A percentile compares a stretch with the other conserved stretches of the same genome.
These are phyloP conservation scores for Teratosphaeria gauchensis DNA, from an alignment of 2,329 filamentous ascomycete species.

Conservation along the genomic window DNA sequence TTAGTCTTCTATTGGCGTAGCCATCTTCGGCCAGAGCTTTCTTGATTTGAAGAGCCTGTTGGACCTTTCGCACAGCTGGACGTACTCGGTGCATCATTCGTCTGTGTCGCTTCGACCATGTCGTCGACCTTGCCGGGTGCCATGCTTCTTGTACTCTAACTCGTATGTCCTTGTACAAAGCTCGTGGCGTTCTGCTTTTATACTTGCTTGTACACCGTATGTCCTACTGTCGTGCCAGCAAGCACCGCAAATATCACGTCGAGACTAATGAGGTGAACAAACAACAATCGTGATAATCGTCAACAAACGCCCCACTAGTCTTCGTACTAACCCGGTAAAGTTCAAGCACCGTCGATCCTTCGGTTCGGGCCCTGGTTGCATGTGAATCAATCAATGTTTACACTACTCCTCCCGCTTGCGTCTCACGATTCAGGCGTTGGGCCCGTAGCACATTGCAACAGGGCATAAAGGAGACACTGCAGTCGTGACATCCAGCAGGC, in stretches of 20 bases:
- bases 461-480: background rate
- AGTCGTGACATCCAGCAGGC: too few species aligned
- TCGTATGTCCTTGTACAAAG: too few species aligned
- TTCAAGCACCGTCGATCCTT: background rate
- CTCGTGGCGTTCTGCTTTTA: too few species aligned
- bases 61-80: background rate
- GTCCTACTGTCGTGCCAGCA: background rate
- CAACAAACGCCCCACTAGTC: background rate
- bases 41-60: background rate
- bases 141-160: slow-evolving; percentile 1
- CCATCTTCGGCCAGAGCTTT: background rate
- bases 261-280: background rate
- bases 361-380: background rate
- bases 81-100: slow-evolving; percentile 30
- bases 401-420: background rate
- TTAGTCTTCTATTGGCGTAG: background rate
- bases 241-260: background rate
- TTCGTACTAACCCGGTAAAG: background rate
- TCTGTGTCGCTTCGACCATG: slow-evolving; percentile 18
- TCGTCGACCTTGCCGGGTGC: slow-evolving; percentile 1
- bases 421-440: background rate
- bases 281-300: background rate
- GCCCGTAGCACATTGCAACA: background rate
- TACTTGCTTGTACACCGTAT: too few species aligned
- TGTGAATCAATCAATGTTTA: background rate